Evolutionary conservation across 2,329 filamentous ascomycete genomes (phyloP), one percentile per base, ranked within the genome.

Genomic region (Arthrobotrys pseudoclavata): DNA sequence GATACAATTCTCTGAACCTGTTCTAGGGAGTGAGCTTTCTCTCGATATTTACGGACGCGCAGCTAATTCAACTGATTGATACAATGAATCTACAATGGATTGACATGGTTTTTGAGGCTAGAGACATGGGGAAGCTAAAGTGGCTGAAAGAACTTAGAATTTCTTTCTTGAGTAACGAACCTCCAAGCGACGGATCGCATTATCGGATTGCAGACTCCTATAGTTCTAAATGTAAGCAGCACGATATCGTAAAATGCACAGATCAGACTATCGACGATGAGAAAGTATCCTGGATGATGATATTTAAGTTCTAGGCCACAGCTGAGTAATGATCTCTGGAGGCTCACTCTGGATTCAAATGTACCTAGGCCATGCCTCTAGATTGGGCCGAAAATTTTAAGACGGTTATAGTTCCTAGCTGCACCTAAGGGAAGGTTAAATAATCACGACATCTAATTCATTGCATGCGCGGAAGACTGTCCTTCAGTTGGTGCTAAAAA

Each of bases 21-120:
- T 10, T 18, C 13, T 60, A 60, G 55, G 55, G 34, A 9, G 9
- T 42, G 7, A 0, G n/a, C 0, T 42, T 60, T 42, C 9, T 60
- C 6, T 60, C 55, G 2, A 24, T 1, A 9, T 60, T 60, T 42
- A 10, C 55, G 9, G 0, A 10, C 18, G 0, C 42, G 20, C 13
- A n/a, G 9, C 4, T 29, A 12, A 60, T 60, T 12, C 18, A 42
- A 15, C 20, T 15, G 0, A 3, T 24, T 1, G 10, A 42, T 9
- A 9, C 20, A n/a, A 20, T 2, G 3, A 10, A 42, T 15, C 1
- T 40, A n/a, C 12, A 40, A 26, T 60, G 55, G 55, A 9, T 60
- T 24, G 34, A 60, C 20, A 26, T 42, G 34, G 31, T 60, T 24
- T 60, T 60, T 12, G 31, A n/a, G 55, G 55, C 34, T n/a, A 60